Evolutionary conservation across 306 rosid species (phyloP).

Genomic region (Vigna nakashimae): DNA sequence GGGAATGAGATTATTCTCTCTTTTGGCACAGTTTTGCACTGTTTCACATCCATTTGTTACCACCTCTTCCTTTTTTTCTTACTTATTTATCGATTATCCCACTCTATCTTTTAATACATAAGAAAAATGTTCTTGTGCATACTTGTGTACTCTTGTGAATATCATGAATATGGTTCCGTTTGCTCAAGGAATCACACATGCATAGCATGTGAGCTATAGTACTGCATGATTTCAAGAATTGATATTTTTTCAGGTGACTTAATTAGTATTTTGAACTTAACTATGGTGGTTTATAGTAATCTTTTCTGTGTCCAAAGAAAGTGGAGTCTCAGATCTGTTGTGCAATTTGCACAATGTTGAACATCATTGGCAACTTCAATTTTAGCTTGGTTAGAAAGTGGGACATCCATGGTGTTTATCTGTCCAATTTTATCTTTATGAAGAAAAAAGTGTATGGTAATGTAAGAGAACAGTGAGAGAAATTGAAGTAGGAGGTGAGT

Average conservation of each 20-base stretch:
- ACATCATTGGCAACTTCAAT: background rate
- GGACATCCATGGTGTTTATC: background rate
- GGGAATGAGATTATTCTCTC: background rate
- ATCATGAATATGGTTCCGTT: background rate
- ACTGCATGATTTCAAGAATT: too few species aligned
- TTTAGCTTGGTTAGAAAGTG: background rate
- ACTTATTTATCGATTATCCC: too few species aligned
- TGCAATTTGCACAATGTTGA: background rate
- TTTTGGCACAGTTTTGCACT: background rate
- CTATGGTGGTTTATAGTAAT: too few species aligned
- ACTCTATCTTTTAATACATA: background rate
- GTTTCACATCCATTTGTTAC: constrained; percentile 15
- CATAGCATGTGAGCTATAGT: too few species aligned
- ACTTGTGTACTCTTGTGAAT: background rate
- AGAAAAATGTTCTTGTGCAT: background rate
- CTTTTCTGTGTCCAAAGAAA: too few species aligned
- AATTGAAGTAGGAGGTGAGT: background rate
- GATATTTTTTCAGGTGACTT: too few species aligned
- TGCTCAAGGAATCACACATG: background rate
- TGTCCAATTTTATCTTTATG: background rate
- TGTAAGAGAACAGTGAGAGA: background rate
- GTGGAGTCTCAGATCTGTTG: too few species aligned
- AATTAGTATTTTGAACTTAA: too few species aligned
- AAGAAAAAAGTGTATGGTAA: background rate
- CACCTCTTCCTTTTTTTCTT: too few species aligned